These are phyloP conservation scores for Melastoma candidum DNA, from an alignment of 441 rosid species.

Conservation along the genomic window DNA sequence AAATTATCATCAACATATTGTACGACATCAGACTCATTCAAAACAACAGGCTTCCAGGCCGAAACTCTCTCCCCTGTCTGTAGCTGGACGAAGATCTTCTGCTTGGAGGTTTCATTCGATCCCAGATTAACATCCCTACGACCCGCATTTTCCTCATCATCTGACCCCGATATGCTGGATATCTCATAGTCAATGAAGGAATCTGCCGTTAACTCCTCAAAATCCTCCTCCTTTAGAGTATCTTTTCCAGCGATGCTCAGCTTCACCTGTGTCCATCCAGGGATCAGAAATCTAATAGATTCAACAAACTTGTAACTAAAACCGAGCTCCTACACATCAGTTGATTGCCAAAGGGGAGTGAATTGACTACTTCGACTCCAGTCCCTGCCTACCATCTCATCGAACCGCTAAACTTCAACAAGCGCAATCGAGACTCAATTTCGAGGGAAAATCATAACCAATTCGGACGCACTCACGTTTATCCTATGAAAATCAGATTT, in stretches of 20 bases:
- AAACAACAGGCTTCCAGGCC: slow-evolving; percentile 57
- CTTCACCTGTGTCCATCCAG: slow-evolving; percentile 45
- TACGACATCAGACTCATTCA: slow-evolving; percentile 55
- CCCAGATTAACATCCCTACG: slow-evolving; percentile 28
- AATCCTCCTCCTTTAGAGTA: slow-evolving; percentile 70
- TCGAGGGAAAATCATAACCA: not conserved
- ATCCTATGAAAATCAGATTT: slow-evolving; percentile 90
- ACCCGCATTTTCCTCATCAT: slow-evolving; percentile 63
- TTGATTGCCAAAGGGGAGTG: no score
- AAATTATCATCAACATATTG: slow-evolving; percentile 27
- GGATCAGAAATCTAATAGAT: no score
- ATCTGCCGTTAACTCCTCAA: slow-evolving; percentile 67
- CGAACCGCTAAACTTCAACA: no score
- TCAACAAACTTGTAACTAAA: no score
- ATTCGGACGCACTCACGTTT: slow-evolving; percentile 38
- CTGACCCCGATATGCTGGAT: slow-evolving; percentile 93
- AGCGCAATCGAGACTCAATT: no score
- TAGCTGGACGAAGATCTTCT: slow-evolving; percentile 57
- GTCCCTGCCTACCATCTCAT: no score
- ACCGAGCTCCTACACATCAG: no score
- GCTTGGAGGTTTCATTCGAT: slow-evolving; percentile 25
- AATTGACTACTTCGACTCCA: no score
- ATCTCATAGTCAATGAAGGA: slow-evolving; percentile 67
- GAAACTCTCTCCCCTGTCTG: slow-evolving; percentile 63
- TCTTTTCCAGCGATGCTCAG: slow-evolving; percentile 72